Evolutionary conservation across 805 yeast species (phyloP).

Genomic region (Barnettozyma californica): DNA sequence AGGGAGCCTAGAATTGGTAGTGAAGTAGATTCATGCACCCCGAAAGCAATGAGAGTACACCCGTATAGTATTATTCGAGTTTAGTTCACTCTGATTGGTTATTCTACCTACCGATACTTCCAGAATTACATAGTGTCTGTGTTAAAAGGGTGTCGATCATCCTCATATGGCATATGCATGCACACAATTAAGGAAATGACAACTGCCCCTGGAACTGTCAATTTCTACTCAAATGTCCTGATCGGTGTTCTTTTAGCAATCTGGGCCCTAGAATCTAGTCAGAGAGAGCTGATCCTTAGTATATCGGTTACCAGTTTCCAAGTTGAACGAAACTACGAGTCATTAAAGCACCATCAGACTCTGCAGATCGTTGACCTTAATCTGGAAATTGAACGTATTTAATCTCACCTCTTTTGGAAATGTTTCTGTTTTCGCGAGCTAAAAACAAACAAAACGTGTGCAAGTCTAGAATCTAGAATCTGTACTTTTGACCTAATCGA

Average conservation of each 20-base stretch:
- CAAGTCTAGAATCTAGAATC: background rate
- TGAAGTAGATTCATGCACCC: background rate
- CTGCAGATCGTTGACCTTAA: background rate
- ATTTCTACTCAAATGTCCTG: background rate
- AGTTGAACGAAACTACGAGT: background rate
- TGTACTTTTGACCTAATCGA: background rate
- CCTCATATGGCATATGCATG: background rate
- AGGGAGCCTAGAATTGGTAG: background rate
- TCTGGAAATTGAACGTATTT: background rate
- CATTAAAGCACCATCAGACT: background rate
- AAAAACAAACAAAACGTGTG: too few relatives aligned
- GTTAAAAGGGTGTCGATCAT: background rate
- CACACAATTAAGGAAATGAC: background rate
- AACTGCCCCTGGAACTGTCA: background rate
- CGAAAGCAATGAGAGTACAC: background rate
- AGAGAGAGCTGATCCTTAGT: background rate
- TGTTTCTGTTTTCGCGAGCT: background rate
- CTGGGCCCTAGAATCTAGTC: background rate
- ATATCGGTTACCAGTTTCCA: background rate
- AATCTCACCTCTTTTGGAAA: background rate
- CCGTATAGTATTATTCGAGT: background rate
- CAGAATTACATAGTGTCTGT: background rate
- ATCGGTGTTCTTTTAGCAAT: background rate
- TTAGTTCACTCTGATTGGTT: background rate
- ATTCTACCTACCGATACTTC: background rate